Evolutionary conservation across 805 yeast species (phyloP).

Genomic region (Saccharomycopsis malanga): DNA sequence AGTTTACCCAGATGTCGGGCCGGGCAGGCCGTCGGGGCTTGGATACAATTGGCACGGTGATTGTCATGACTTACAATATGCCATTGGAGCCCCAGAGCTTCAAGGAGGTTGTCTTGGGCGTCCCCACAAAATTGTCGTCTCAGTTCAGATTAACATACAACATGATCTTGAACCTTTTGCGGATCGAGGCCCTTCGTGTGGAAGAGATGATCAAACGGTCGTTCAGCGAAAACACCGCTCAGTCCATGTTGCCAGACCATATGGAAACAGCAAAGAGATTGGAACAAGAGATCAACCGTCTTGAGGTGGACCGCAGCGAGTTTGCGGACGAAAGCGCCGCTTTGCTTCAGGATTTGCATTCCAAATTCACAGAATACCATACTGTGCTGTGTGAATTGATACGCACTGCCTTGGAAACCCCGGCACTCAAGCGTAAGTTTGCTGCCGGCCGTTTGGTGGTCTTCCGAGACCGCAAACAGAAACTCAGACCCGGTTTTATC

Average conservation of each 20-base stretch:
- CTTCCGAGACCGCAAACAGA: conserved; percentile 42
- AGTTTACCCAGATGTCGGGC: conserved; percentile 98
- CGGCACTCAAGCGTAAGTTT: conserved; percentile 42
- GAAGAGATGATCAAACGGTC: conserved; percentile 98
- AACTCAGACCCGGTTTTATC: conserved; percentile 46
- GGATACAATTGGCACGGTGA: conserved; percentile 90
- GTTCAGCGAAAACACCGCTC: conserved; percentile 85
- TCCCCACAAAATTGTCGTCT: conserved; percentile 81
- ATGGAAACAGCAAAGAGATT: conserved; percentile 55
- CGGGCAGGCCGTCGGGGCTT: conserved; percentile 97
- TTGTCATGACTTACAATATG: conserved; percentile 74
- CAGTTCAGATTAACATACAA: conserved; percentile 93
- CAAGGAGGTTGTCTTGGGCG: conserved; percentile 78
- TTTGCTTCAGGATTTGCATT: conserved; percentile 41
- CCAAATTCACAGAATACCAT: conserved; percentile 40
- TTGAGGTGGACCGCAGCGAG: conserved; percentile 27
- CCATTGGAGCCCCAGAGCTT: conserved; percentile 53
- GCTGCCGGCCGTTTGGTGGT: conserved; percentile 51
- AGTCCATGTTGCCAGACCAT: conserved; percentile 79
- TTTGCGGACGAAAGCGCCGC: conserved; percentile 17
- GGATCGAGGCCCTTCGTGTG: conserved; percentile 93
- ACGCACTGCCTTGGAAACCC: conserved; percentile 38
- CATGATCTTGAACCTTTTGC: conserved; percentile 83
- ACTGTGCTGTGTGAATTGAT: conserved; percentile 40
- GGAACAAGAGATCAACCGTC: conserved; percentile 37